Evolutionary conservation across 768 basidiomycete species (phyloP).

Genomic region (Naematelia aurantialba): DNA sequence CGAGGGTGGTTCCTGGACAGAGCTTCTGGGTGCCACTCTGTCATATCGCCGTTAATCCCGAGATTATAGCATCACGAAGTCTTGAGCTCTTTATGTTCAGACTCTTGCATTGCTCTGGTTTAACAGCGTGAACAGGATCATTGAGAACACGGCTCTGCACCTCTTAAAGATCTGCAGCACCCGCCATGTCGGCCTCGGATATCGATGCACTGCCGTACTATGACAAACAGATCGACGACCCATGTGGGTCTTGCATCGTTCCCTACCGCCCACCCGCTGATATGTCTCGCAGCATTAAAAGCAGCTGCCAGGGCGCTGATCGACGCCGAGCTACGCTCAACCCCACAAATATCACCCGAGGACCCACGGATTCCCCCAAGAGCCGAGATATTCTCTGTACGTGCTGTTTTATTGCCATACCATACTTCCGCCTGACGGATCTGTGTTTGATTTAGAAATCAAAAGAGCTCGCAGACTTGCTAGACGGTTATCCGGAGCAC

Average conservation of each 20-base stretch:
- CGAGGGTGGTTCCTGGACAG: not conserved
- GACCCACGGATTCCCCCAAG: constrained; percentile 43
- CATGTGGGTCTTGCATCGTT: constrained; percentile 44
- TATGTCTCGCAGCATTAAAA: constrained; percentile 25
- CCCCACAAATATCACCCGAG: constrained; percentile 25
- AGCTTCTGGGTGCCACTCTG: not conserved
- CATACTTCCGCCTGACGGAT: not conserved
- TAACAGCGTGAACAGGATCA: not conserved
- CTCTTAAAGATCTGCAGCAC: too few relatives aligned
- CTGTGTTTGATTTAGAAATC: constrained; percentile 33
- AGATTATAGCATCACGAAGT: too few relatives aligned
- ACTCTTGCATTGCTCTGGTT: not conserved
- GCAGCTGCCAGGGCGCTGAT: constrained; percentile 40
- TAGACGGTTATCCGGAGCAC: constrained; percentile 26
- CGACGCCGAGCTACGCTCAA: constrained; percentile 41
- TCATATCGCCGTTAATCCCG: not conserved
- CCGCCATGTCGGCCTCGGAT: constrained; percentile 29
- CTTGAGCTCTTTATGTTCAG: not conserved
- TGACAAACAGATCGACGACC: constrained; percentile 83
- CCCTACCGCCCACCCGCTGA: not conserved
- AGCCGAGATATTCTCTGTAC: constrained; percentile 41
- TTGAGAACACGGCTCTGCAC: not conserved
- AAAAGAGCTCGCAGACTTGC: constrained; percentile 23
- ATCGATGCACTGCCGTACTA: constrained; percentile 89
- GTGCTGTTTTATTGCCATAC: constrained; percentile 4